Conservation (phyloP, 495 filamentous ascomycete species). For the Neurospora tetraspora region DNA sequence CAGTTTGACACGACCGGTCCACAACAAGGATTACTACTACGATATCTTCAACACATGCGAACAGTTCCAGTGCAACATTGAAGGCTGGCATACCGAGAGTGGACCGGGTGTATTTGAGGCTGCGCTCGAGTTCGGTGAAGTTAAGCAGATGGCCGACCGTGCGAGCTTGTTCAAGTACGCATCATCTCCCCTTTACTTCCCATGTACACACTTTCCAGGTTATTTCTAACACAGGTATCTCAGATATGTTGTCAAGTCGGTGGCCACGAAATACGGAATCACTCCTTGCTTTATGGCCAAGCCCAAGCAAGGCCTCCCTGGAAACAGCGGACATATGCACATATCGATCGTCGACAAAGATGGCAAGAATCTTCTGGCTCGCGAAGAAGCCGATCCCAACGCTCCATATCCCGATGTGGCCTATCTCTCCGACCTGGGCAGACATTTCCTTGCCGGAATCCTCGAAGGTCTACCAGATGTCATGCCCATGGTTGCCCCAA, state of each 20-base stretch:
- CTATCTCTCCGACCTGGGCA: constrained; percentile 73
- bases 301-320: constrained; percentile 76
- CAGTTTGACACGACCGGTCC: constrained; percentile 80
- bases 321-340: constrained; percentile 94
- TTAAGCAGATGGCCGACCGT: constrained; percentile 79
- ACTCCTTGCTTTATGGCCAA: constrained; percentile 99
- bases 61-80: constrained; percentile 72
- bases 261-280: constrained; percentile 77
- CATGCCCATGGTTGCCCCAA: constrained; percentile 91
- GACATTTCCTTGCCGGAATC: constrained; percentile 89
- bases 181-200: background rate
- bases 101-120: constrained; percentile 96
- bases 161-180: constrained; percentile 81
- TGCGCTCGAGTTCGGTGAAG: constrained; percentile 78
- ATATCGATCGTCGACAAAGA: constrained; percentile 63
- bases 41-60: constrained; percentile 76
- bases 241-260: constrained; percentile 68
- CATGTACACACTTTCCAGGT: background rate
- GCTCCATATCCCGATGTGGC: constrained; percentile 64
- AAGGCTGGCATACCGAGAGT: constrained; percentile 96
- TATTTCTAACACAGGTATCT: constrained; percentile 20
- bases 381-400: constrained; percentile 57
- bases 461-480: constrained; percentile 84
- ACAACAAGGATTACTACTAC: constrained; percentile 94
- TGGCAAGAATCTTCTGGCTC: constrained; percentile 71